Evolutionary conservation across 2,329 filamentous ascomycete genomes (phyloP).

Genomic region (Diaporthe vaccinii): DNA sequence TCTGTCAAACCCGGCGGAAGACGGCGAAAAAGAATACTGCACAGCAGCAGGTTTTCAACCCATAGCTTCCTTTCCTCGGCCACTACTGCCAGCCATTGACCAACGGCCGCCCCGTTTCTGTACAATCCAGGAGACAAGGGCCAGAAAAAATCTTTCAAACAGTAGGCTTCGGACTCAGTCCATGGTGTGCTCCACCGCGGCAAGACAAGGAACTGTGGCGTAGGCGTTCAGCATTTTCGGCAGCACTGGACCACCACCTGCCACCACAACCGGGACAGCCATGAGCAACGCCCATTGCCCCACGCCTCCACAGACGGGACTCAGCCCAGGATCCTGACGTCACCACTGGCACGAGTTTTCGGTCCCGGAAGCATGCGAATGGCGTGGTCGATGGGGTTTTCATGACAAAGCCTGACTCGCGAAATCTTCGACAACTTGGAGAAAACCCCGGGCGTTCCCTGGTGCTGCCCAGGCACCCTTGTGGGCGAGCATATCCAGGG

Average conservation of each 20-base stretch:
- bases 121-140: conserved; percentile 25
- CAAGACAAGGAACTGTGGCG: conserved; percentile 4
- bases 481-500: conserved; percentile 17
- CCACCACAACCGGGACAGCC: background rate
- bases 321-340: conserved; percentile 26
- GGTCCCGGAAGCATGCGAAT: conserved; percentile 18
- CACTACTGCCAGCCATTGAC: background rate
- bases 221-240: background rate
- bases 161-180: conserved; percentile 26
- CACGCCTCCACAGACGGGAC: conserved; percentile 22
- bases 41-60: background rate
- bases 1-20: conserved; percentile 11
- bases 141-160: conserved; percentile 25
- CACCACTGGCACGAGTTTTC: conserved; percentile 14
- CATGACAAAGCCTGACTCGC: conserved; percentile 31
- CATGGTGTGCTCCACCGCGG: conserved; percentile 22
- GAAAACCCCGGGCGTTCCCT: background rate
- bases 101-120: conserved; percentile 17
- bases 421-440: background rate
- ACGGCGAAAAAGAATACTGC: background rate
- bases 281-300: background rate
- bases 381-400: conserved; percentile 33
- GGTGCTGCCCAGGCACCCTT: conserved; percentile 6
- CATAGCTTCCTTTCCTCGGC: background rate
- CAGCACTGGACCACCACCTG: background rate